Conservation (phyloP, 768 basidiomycete species). For the Mycena rebaudengoi region DNA sequence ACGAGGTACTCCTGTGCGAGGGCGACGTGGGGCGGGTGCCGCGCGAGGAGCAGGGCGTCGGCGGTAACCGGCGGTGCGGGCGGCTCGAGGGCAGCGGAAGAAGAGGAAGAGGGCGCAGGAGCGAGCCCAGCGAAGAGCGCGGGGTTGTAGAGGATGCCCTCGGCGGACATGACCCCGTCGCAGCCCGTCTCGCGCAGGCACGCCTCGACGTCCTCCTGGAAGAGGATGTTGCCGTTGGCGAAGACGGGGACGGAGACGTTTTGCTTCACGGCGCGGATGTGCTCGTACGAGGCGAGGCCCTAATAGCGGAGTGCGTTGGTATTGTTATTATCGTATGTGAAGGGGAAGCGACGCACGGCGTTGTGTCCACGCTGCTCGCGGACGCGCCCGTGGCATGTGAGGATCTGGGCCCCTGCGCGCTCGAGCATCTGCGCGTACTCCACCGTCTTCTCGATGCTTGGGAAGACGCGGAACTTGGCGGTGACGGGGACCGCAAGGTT, state of each 20-base stretch:
- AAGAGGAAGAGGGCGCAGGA: not conserved
- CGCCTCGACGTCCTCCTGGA: slow-evolving; percentile 78
- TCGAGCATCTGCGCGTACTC: slow-evolving; percentile 97
- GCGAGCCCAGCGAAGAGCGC: slow-evolving; percentile 67
- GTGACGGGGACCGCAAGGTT: slow-evolving; percentile 93
- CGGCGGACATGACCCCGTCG: slow-evolving; percentile 95
- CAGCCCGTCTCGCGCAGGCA: slow-evolving; percentile 88
- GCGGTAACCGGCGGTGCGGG: slow-evolving; percentile 21
- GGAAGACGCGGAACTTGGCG: slow-evolving; percentile 94
- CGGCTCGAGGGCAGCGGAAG: slow-evolving; percentile 10
- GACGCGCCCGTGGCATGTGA: slow-evolving; percentile 92
- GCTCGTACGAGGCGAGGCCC: slow-evolving; percentile 89
- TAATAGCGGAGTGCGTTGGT: too few species aligned
- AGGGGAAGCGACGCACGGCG: slow-evolving; percentile 52
- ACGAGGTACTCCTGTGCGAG: slow-evolving; percentile 89
- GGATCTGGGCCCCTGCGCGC: slow-evolving; percentile 91
- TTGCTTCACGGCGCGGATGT: slow-evolving; percentile 91
- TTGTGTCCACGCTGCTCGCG: slow-evolving; percentile 93
- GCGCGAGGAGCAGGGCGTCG: slow-evolving; percentile 44
- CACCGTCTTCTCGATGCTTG: slow-evolving; percentile 85
- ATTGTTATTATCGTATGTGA: slow-evolving; percentile 4
- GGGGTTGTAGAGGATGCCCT: slow-evolving; percentile 94
- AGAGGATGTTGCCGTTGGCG: slow-evolving; percentile 96
- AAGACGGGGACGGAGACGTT: slow-evolving; percentile 93
- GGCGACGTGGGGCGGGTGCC: slow-evolving; percentile 65